phyloP scores from a whole-genome alignment of 371 early-diverging fungal species.

The Syncephalastrum contaminatum region DNA sequence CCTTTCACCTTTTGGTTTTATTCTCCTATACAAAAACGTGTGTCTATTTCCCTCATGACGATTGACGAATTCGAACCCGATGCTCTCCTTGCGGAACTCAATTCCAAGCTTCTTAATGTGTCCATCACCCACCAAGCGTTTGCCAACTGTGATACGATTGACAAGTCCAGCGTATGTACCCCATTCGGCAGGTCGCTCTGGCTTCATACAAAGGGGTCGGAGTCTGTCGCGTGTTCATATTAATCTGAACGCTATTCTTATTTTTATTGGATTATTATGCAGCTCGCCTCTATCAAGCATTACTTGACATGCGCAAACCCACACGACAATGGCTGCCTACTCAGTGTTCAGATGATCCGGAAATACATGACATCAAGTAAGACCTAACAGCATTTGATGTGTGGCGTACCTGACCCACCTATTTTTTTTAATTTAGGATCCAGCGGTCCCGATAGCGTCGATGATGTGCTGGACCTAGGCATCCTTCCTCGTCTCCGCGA shows the following conservation, averaged over 20 bases:
- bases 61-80: slow-evolving; percentile 45
- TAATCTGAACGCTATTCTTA: too few relatives aligned
- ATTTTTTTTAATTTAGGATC: slow-evolving; percentile 2
- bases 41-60: slow-evolving; percentile 23
- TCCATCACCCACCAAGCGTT: slow-evolving; percentile 23
- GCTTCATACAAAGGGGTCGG: background rate
- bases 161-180: slow-evolving; percentile 26
- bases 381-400: too few relatives aligned
- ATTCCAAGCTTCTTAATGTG: slow-evolving; percentile 43
- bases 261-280: slow-evolving; percentile 6
- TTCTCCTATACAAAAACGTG: background rate
- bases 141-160: slow-evolving; percentile 17
- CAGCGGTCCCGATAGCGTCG: slow-evolving; percentile 19
- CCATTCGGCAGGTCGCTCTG: background rate
- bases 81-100: slow-evolving; percentile 33
- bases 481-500: slow-evolving; percentile 38
- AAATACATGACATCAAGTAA: slow-evolving; percentile 46
- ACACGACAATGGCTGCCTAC: slow-evolving; percentile 10
- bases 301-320: slow-evolving; percentile 7
- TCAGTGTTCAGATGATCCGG: slow-evolving; percentile 28
- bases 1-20: background rate
- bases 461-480: slow-evolving; percentile 33
- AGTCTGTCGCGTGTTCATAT: too few relatives aligned
- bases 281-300: slow-evolving; percentile 17
- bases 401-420: too few relatives aligned